Evolutionary conservation across 106 monocot genomes (phyloP).

Genomic region (Phalaenopsis equestris): DNA sequence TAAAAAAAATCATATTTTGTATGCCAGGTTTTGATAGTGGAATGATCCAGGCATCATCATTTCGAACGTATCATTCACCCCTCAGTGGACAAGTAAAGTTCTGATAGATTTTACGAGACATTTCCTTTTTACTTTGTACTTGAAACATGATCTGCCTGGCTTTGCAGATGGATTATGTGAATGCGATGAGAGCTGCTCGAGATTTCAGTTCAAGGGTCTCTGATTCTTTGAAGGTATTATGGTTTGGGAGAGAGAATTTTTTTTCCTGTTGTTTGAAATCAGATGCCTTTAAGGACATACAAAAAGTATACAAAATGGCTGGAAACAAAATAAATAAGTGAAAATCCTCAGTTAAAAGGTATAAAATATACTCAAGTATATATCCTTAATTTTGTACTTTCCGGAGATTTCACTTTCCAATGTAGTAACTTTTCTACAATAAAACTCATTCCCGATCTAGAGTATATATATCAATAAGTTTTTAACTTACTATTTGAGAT

Average conservation of each 20-base stretch:
- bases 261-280: too few relatives aligned
- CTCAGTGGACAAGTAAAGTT: conserved; percentile 85
- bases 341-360: too few relatives aligned
- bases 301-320: too few relatives aligned
- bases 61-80: conserved; percentile 95
- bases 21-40: conserved; percentile 73
- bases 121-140: conserved; percentile 1
- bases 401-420: too few relatives aligned
- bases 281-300: too few relatives aligned
- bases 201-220: conserved; percentile 86
- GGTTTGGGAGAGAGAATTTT: not conserved
- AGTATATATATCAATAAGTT: too few relatives aligned
- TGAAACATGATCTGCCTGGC: not conserved
- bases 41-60: conserved; percentile 70
- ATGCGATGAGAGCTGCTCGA: conserved; percentile 75
- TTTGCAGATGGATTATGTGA: conserved; percentile 81
- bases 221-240: conserved; percentile 73
- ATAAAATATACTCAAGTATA: too few relatives aligned
- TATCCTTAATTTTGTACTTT: too few relatives aligned
- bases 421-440: too few relatives aligned
- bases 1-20: not conserved
- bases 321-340: too few relatives aligned
- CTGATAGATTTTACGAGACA: not conserved
- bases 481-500: too few relatives aligned
- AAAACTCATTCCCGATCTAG: too few relatives aligned